Conservation (phyloP, 2,329 filamentous ascomycete species). For the Alternaria viburni region DNA sequence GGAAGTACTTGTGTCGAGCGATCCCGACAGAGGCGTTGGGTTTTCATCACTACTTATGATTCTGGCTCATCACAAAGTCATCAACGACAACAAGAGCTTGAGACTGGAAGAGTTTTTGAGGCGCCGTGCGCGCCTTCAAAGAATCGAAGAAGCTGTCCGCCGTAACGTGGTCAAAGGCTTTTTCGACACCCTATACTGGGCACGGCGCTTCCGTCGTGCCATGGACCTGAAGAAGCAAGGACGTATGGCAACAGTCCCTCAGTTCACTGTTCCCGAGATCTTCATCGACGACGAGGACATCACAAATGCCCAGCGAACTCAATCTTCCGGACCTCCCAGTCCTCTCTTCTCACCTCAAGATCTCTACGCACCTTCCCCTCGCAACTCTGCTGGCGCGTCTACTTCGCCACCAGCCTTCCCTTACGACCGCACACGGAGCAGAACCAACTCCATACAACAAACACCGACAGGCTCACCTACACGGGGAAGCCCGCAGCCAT, state of each 20-base stretch:
- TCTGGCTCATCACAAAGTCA: conserved; percentile 97
- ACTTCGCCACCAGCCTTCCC: conserved; percentile 34
- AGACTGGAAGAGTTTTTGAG: conserved; percentile 93
- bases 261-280: conserved; percentile 87
- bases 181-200: conserved; percentile 93
- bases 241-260: conserved; percentile 78
- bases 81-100: conserved; percentile 95
- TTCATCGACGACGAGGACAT: conserved; percentile 80
- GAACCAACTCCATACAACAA: conserved; percentile 49
- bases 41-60: conserved; percentile 95
- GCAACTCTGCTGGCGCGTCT: conserved; percentile 32
- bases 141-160: conserved; percentile 92
- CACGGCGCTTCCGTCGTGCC: conserved; percentile 77
- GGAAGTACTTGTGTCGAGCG: conserved; percentile 91
- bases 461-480: conserved; percentile 46
- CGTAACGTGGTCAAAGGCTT: conserved; percentile 91
- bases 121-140: conserved; percentile 85
- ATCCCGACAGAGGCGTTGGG: conserved; percentile 85
- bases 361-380: conserved; percentile 24
- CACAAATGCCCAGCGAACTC: conserved; percentile 47
- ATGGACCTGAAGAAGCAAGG: conserved; percentile 72
- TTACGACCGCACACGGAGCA: conserved; percentile 36
- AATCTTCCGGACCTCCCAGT: conserved; percentile 42
- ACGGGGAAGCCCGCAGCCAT: conserved; percentile 33
- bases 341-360: conserved; percentile 44